Conservation (phyloP, 169 alveolate genomes). For the Plasmodium relictum region DNA sequence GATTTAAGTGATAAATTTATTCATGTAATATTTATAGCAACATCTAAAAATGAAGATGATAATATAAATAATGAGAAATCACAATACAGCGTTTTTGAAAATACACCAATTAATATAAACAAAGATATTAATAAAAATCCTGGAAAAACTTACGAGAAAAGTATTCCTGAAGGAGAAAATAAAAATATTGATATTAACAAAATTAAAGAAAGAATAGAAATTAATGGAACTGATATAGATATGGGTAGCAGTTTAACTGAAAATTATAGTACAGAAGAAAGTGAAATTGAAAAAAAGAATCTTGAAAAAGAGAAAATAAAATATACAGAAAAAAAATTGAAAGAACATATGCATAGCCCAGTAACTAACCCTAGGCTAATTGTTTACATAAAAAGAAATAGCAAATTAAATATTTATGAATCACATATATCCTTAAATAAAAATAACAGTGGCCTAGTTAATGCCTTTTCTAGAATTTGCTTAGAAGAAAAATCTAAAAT, state of each 20-base stretch:
- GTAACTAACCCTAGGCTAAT: conserved; percentile 78
- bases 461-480: conserved; percentile 79
- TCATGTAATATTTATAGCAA: conserved; percentile 51
- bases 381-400: conserved; percentile 77
- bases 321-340: conserved; percentile 26
- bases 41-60: conserved; percentile 65
- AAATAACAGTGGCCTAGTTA: conserved; percentile 79
- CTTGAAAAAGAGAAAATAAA: conserved; percentile 12
- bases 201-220: neutral
- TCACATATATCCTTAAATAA: conserved; percentile 72
- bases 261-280: conserved; percentile 21
- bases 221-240: neutral
- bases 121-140: neutral
- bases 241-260: neutral
- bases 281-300: neutral
- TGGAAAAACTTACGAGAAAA: neutral
- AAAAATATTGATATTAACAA: neutral
- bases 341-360: conserved; percentile 39
- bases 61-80: conserved; percentile 1
- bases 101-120: conserved; percentile 8
- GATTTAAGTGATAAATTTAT: conserved; percentile 32
- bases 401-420: conserved; percentile 78
- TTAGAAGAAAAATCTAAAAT: conserved; percentile 78
- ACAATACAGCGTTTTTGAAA: conserved; percentile 30
- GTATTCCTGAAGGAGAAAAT: neutral